These are phyloP conservation scores for Calycina herbarum DNA, from an alignment of 2,329 filamentous ascomycete genomes.

Conservation along the genomic window DNA sequence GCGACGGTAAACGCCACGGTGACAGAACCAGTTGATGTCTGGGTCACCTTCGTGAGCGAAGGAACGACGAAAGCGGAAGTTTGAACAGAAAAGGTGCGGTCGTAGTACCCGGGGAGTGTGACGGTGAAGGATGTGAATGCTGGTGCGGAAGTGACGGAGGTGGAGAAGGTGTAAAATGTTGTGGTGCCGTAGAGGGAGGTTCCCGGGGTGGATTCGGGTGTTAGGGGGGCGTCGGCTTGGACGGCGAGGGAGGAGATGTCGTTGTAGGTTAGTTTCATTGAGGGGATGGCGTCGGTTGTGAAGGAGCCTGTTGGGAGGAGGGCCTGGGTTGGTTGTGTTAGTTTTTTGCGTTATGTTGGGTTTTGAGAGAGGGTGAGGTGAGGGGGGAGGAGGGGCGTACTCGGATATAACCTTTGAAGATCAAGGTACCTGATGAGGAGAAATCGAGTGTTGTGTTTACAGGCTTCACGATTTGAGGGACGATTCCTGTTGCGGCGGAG, in stretches of 20 bases:
- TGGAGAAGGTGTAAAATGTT: constrained; percentile 26
- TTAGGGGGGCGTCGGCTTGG: constrained; percentile 6
- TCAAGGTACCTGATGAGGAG: constrained; percentile 16
- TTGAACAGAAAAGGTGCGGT: constrained; percentile 17
- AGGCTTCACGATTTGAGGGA: constrained; percentile 58
- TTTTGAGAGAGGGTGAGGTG: background rate
- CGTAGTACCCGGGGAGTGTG: constrained; percentile 17
- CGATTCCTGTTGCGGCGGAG: constrained; percentile 46
- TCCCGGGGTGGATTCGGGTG: constrained; percentile 19
- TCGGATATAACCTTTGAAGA: constrained; percentile 27
- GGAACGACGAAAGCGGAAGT: constrained; percentile 22
- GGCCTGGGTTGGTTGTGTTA: constrained; percentile 3
- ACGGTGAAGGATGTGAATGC: constrained; percentile 12
- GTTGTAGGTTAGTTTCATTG: background rate
- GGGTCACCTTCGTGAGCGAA: constrained; percentile 14
- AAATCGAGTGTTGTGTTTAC: constrained; percentile 41
- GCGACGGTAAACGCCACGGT: constrained; percentile 22
- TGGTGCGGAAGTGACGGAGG: constrained; percentile 12
- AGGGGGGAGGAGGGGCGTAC: constrained; percentile 14
- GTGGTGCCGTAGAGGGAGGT: constrained; percentile 7
- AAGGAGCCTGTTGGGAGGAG: constrained; percentile 12
- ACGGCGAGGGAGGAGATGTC: background rate
- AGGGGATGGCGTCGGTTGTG: background rate
- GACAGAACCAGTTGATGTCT: constrained; percentile 4
- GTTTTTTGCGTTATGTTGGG: background rate